A percentile compares a stretch with the other conserved stretches of the same genome.
phyloP scores from a whole-genome alignment of 1,139 yeast species.

The Yamadazyma triangularis region DNA sequence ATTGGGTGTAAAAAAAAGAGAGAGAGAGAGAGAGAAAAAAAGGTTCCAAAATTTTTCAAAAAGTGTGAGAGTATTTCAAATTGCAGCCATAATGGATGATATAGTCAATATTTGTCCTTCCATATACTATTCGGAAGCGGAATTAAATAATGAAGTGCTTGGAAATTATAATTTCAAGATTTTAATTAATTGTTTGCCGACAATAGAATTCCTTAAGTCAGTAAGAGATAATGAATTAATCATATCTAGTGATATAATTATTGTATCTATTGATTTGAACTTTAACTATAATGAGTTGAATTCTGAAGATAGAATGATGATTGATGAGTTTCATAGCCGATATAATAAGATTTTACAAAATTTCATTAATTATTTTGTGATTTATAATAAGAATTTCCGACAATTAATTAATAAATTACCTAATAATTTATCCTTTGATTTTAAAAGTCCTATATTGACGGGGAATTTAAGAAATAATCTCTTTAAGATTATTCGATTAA shows the following conservation, averaged over 20 bases:
- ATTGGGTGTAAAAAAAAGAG: too few relatives aligned
- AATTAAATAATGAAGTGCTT: slow-evolving; percentile 11
- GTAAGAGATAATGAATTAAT: slow-evolving; percentile 17
- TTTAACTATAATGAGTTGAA: slow-evolving; percentile 18
- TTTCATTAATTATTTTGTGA: slow-evolving; percentile 35
- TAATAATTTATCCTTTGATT: slow-evolving; percentile 18
- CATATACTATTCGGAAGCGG: slow-evolving; percentile 9
- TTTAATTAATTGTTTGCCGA: slow-evolving; percentile 38
- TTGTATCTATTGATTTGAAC: slow-evolving; percentile 37
- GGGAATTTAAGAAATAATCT: slow-evolving; percentile 38
- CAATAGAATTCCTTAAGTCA: slow-evolving; percentile 8
- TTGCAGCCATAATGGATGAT: slow-evolving; percentile 1
- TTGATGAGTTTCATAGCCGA: slow-evolving; percentile 21
- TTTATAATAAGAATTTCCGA: slow-evolving; percentile 25
- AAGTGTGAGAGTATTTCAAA: too few relatives aligned
- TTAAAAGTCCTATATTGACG: slow-evolving; percentile 34
- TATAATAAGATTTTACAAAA: slow-evolving; percentile 37
- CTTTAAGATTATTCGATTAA: slow-evolving; percentile 35
- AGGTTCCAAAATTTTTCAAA: too few relatives aligned
- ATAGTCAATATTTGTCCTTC: slow-evolving; percentile 9
- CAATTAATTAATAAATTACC: slow-evolving; percentile 31
- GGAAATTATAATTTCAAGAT: slow-evolving; percentile 30
- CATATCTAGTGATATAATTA: slow-evolving; percentile 36
- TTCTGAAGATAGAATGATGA: slow-evolving; percentile 16
- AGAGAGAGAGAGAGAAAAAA: too few relatives aligned